A percentile compares a stretch with the other conserved stretches of the same genome.
These are phyloP conservation scores for Arabis hirsuta DNA, from an alignment of 345 rosid genomes.

Conservation along the genomic window DNA sequence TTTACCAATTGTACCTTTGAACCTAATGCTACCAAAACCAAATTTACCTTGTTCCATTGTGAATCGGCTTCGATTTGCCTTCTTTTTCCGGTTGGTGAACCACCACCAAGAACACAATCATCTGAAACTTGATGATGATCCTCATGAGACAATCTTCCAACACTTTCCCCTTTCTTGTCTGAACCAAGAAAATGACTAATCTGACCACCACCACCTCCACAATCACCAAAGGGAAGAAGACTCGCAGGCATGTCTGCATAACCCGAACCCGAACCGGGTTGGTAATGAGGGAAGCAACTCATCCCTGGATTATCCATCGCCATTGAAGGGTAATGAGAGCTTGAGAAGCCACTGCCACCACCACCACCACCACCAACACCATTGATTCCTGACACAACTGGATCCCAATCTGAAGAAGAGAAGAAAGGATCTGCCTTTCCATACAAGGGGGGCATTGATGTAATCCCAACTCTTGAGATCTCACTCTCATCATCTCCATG, in stretches of 20 bases:
- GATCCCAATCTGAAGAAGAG: conserved; percentile 85
- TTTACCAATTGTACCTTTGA: neutral
- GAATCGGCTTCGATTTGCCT: conserved; percentile 59
- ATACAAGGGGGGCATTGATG: conserved; percentile 50
- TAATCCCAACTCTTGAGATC: conserved; percentile 50
- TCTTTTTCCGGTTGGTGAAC: conserved; percentile 59
- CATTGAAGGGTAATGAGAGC: conserved; percentile 57
- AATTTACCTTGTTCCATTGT: conserved; percentile 63
- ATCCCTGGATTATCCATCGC: conserved; percentile 63
- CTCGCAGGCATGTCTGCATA: conserved; percentile 57
- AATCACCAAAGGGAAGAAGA: conserved; percentile 62
- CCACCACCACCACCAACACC: conserved; percentile 37
- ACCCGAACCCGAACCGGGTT: conserved; percentile 58
- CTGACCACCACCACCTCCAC: conserved; percentile 45
- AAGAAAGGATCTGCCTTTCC: conserved; percentile 62
- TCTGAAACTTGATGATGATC: conserved; percentile 57
- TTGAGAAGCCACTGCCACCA: conserved; percentile 52
- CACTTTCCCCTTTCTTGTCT: conserved; percentile 51
- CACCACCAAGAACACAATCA: conserved; percentile 51
- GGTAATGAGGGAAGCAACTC: conserved; percentile 54
- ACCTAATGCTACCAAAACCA: conserved; percentile 25
- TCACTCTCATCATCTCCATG: conserved; percentile 52
- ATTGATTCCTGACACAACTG: conserved; percentile 48
- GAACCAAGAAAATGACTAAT: conserved; percentile 63
- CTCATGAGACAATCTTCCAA: conserved; percentile 51